Evolutionary conservation across 345 rosid genomes (phyloP).

Genomic region (Draba incana): DNA sequence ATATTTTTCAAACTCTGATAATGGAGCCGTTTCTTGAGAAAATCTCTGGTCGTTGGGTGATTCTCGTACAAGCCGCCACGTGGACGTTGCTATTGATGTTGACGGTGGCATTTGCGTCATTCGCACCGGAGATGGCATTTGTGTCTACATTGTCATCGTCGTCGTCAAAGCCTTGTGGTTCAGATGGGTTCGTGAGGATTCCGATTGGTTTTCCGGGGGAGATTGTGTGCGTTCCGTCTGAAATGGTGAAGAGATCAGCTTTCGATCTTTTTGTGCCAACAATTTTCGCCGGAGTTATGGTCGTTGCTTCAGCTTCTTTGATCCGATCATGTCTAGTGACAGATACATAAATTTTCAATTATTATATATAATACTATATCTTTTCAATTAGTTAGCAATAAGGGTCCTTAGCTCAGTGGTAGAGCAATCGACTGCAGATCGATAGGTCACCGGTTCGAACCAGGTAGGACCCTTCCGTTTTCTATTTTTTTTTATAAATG

Average conservation of each 20-base stretch:
- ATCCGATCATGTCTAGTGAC: slow-evolving; percentile 22
- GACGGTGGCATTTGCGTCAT: slow-evolving; percentile 31
- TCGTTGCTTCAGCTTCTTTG: slow-evolving; percentile 14
- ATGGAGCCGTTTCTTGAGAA: slow-evolving; percentile 20
- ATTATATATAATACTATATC: too few relatives aligned
- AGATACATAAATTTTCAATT: not conserved
- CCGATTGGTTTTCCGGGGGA: slow-evolving; percentile 38
- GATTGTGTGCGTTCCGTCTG: slow-evolving; percentile 27
- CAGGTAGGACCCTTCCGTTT: slow-evolving; percentile 44
- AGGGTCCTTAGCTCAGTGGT: slow-evolving; percentile 79
- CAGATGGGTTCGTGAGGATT: slow-evolving; percentile 22
- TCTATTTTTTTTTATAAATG: not conserved
- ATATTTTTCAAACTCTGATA: too few relatives aligned
- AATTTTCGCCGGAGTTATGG: slow-evolving; percentile 34
- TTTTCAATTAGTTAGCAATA: too few relatives aligned
- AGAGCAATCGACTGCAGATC: slow-evolving; percentile 80
- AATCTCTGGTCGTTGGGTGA: slow-evolving; percentile 12
- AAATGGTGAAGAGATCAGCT: slow-evolving; percentile 24
- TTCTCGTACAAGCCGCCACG: slow-evolving; percentile 1
- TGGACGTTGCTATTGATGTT: slow-evolving; percentile 36
- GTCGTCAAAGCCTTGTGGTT: not conserved
- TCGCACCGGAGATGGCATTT: slow-evolving; percentile 36
- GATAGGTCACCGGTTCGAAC: slow-evolving; percentile 64
- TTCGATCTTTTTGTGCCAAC: slow-evolving; percentile 22
- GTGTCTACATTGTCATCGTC: slow-evolving; percentile 30